Base-by-base conservation (phyloP, 1,139 yeast genomes). In the Petasospora rhodanensis region DNA sequence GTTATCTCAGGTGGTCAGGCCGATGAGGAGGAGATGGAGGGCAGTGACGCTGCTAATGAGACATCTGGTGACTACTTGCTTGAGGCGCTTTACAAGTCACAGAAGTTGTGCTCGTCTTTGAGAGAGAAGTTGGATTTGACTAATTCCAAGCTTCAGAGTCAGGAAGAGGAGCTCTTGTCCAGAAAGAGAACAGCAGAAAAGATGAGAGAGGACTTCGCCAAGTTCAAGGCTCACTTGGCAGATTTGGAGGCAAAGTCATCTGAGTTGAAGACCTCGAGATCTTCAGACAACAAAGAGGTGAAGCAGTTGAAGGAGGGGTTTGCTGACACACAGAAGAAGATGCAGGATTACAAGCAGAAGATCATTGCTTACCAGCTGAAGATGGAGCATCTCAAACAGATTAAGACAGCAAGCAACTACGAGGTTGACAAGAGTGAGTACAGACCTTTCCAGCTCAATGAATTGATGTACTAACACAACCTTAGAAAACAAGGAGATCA, bases 71-170 rank as follows among this genome's bases (percentile, higher is more conserved):
- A 45, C 18, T 36, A 47, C 18, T 28, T 50, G 22, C 27, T 50
- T 20, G 52, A 48, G 18, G 51, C 53, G 2, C 41, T 50, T 5
- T 38, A 27, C 28, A 50, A 47, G 27, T 46, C 51, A 5, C 53
- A 50, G 26, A 43, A 40, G 17, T 24, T 44, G 14, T 46, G 49
- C 17, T 14, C 32, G 4, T 27, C 22, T 1, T 44, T 46, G 29
- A 50, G 39, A 25, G 31, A 38, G 10, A 41, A 34, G 18, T 31
- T 50, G 17, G 42, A 42, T 6, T n/a, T 18, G 1, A 43, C 42
- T 3, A 31, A 37, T 7, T n/a, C 42, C 2, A 45, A 34, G 27
- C 28, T 42, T n/a, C 21, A 32, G 2, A 8, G 14, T 6, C 50
- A 47, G 22, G 35, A 32, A 4, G 43, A 36, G 2, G 41, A 42